Base-by-base conservation (phyloP, 371 early-diverging fungal species). In the Smittium mucronatum region DNA sequence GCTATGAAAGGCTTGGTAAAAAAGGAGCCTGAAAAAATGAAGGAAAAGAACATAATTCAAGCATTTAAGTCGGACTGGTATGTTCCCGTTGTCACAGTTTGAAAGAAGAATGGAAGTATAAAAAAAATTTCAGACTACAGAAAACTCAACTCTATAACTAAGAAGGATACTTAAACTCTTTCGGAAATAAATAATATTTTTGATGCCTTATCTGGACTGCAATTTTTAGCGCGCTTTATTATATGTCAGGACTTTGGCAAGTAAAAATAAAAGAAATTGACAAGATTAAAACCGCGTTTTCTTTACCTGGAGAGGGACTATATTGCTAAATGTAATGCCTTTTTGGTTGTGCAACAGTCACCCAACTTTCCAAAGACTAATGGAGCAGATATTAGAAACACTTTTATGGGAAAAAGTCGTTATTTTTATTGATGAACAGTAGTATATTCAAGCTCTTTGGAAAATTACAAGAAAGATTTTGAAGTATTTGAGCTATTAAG, bases 301-400 rank as follows among this genome's bases (percentile, higher is more conserved):
- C 75, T 0, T 79, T 82, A 0, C 63, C 73, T 2, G 74, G 67
- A 26, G 25, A 35, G 16, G 83, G 84, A 0, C 70, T 71, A 0
- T 87, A 70, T 70, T 76, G 82, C 61, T 84, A 71, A n/a, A 68
- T 11, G 81, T 82, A 0, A 78, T 86, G 79, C 82, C 86, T 0
- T 83, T 86, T 71, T 82, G 82, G 0, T 69, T 82, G 21, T 70
- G 66, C 0, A 80, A 78, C 58, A 11, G 11, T 33, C 63, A 5
- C 5, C 59, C 67, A 5, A 67, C 67, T 11, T 67, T 67, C 35
- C 67, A 67, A 11, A 5, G 67, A 35, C 30, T 63, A 67, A 67
- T 67, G 36, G 57, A 67, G 67, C 28, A 28, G 5, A 35, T 63
- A 11, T 63, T 67, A 67, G 25, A 28, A 28, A 28, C 5, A 11